These are phyloP conservation scores for Solidago caesia DNA, from an alignment of 129 eudicot species.

Conservation along the genomic window DNA sequence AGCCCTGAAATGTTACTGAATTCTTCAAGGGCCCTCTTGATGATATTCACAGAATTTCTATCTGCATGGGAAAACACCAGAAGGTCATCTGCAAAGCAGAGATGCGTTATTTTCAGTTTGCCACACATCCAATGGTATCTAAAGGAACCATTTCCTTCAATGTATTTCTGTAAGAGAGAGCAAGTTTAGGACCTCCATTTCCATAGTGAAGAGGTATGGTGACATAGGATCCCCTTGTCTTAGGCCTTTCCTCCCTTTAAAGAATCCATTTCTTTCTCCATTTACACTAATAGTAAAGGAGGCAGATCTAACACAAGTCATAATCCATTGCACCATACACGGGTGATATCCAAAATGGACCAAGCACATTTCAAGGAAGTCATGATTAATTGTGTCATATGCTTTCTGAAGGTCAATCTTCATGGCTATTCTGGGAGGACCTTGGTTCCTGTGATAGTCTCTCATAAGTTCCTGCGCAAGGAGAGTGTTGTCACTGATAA, in stretches of 20 bases:
- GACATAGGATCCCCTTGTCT: not conserved
- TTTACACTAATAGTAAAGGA: too few species aligned
- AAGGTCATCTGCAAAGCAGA: not conserved
- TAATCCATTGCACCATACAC: not conserved
- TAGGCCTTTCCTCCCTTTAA: not conserved
- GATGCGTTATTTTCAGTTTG: not conserved
- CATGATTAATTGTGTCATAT: not conserved
- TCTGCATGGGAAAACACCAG: not conserved
- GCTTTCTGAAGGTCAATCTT: not conserved
- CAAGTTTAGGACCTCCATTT: too few species aligned
- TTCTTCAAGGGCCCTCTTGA: not conserved
- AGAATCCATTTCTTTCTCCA: not conserved
- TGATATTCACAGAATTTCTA: not conserved
- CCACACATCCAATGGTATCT: not conserved
- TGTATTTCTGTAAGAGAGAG: too few species aligned
- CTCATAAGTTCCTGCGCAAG: not conserved
- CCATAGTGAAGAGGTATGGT: too few species aligned
- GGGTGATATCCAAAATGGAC: not conserved
- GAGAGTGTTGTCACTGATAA: not conserved
- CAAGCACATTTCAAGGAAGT: too few species aligned
- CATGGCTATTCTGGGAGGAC: not conserved
- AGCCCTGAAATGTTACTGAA: not conserved
- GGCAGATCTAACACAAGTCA: not conserved
- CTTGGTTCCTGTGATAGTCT: not conserved
- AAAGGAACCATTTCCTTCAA: too few species aligned